Evolutionary conservation across 1,284 basidiomycete species (phyloP).

Genomic region (Erythrobasidium hasegawianum): DNA sequence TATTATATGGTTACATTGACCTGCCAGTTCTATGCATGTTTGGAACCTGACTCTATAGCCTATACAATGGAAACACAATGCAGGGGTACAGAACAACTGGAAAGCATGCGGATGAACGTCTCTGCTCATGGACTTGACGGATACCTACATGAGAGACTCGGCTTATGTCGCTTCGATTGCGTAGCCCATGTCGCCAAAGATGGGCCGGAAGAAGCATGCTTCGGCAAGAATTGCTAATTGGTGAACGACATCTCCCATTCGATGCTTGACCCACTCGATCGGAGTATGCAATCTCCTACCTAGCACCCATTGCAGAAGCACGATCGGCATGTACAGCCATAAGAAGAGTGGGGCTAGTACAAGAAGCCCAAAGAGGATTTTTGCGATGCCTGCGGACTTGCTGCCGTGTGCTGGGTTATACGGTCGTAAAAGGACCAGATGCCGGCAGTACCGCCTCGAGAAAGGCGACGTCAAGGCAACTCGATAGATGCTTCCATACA

Average conservation of each 20-base stretch:
- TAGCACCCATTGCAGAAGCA: not conserved
- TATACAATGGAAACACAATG: too few species aligned
- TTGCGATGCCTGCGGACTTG: not conserved
- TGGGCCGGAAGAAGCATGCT: not conserved
- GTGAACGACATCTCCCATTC: not conserved
- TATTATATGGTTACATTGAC: too few species aligned
- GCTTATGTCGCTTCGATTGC: too few species aligned
- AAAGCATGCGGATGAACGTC: too few species aligned
- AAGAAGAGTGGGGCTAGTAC: constrained; percentile 16
- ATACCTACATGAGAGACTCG: too few species aligned
- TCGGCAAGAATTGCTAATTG: not conserved
- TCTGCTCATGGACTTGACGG: too few species aligned
- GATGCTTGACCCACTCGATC: not conserved
- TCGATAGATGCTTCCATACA: constrained; percentile 16
- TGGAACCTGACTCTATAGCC: too few species aligned
- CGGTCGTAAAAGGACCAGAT: constrained; percentile 18
- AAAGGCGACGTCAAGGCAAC: constrained; percentile 13
- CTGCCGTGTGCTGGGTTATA: constrained; percentile 14
- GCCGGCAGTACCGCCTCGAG: constrained; percentile 16
- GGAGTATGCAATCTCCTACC: not conserved
- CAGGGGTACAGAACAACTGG: too few species aligned
- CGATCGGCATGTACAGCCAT: constrained; percentile 17
- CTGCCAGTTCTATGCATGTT: too few species aligned
- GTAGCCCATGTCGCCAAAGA: not conserved
- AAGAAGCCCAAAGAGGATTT: not conserved